Evolutionary conservation across 2,329 filamentous ascomycete genomes (phyloP), one percentile per base, ranked within the genome.

Genomic region (Hymenoscyphus fructigenus): DNA sequence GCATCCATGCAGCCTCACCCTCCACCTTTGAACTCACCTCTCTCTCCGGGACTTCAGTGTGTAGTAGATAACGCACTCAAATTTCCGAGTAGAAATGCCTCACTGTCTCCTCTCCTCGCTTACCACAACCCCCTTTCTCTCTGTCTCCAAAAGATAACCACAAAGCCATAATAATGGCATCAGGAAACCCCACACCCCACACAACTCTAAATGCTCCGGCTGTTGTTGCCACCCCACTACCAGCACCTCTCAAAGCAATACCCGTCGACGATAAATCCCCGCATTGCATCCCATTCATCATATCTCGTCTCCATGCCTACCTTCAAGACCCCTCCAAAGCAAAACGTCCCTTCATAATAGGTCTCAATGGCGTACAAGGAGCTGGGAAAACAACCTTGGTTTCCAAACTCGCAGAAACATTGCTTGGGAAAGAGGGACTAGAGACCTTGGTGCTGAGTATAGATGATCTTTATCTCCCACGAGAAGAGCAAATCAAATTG

Each of bases 301-400:
- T 91, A 41, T 79, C 84, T 47, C 85, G 83, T 57, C 80, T 92
- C 64, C 75, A 81, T 65, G 68, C 76, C 41, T 84, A 89, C 75
- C 79, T 79, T 66, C 47, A 74, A 74, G 47, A 67, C 75, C 65
- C 72, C 62, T 61, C 70, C 26, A 79, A 60, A 7, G 10, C 55
- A 5, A 56, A 20, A 5, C 84, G 83, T 23, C 92, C 93, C 32
- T 91, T 97, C 77, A 87, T 97, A 76, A 84, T 97, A 68, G 94
- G 93, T 57, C 84, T 98, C 72, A 96, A 96, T 72, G 94, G 93
- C 66, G 87, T 97, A 32, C 94, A 97, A 79, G 94, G 94, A 66
- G 90, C 91, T 44, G 94, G 94, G 70, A 97, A 98, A 81, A 96
- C 93, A 3, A 96, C 93, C 14, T 84, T 97, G 72, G 93, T 93